These are phyloP conservation scores for Russula abietina DNA, from an alignment of 768 basidiomycete species.

Conservation along the genomic window DNA sequence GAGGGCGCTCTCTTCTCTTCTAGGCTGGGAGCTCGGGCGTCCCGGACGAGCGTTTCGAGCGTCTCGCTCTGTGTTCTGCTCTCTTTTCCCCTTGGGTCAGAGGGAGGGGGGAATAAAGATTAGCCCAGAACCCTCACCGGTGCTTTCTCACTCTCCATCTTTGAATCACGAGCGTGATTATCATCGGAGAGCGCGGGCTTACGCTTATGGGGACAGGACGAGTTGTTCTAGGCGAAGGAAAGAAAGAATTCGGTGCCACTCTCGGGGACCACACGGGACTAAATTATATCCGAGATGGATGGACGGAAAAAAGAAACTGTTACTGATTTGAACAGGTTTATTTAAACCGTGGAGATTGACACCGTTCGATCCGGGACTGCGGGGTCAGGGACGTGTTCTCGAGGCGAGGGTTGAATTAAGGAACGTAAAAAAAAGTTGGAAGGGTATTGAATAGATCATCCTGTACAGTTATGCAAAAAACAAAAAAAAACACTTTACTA, in stretches of 20 bases:
- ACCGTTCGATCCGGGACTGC: neutral
- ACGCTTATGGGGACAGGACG: too few species aligned
- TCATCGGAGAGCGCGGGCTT: neutral
- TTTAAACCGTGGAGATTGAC: neutral
- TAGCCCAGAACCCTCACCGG: neutral
- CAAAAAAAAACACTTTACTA: too few species aligned
- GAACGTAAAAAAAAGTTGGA: neutral
- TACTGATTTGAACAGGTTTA: neutral
- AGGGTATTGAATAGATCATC: neutral
- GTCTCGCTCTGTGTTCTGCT: neutral
- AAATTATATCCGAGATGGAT: neutral
- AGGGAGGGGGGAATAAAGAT: neutral
- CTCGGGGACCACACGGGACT: neutral
- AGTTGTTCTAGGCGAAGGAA: neutral
- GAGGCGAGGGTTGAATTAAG: too few species aligned
- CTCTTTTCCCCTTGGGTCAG: neutral
- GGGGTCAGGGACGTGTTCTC: neutral
- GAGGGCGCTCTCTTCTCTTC: neutral
- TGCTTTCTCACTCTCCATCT: too few species aligned
- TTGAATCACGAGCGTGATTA: neutral
- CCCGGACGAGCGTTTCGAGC: neutral
- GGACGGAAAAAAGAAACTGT: too few species aligned
- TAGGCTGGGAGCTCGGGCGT: neutral
- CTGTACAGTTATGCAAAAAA: too few species aligned
- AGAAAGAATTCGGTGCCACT: neutral